Base-by-base conservation (phyloP, 2,329 filamentous ascomycete species). In the Hypoxylon sp. region DNA sequence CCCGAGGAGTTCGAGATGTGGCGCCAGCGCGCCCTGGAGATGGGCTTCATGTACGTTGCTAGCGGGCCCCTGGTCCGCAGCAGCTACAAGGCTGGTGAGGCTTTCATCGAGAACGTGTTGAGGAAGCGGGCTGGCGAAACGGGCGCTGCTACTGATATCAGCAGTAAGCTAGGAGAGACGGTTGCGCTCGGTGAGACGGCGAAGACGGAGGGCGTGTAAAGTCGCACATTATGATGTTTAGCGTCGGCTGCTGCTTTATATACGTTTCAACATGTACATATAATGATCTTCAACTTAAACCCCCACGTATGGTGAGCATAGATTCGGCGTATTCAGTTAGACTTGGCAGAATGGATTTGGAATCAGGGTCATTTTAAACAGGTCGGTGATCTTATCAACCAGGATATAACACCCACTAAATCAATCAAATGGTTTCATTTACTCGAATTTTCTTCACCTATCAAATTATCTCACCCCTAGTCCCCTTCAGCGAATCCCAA, bases 21-120 rank as follows among this genome's bases (percentile, higher is more conserved):
- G 95, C 87, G 91, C 64, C 87, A 93, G 80, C 88, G 93, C 53
- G 94, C 95, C 39, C 84, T 98, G 47, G 93, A 97, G 66, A 88
- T 98, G 89, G 95, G 95, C 49, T 99, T 99, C 84, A 79, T 99
- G 70, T 99, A 98, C 81, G 97, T 93, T 76, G 95, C 95, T 13
- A 95, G 91, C 60, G 95, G 95, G 0, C 95, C 95, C 1, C 82
- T 99, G 49, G 94, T 99, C 22, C 87, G 95, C 63, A 97, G 93
- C 70, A 96, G 92, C 48, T 99, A 99, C 82, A 99, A 99, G 83
- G 95, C 95, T 1, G 95, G 95, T 37, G 95, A 99, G 82, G 93
- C 93, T 1, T 99, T 99, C 76, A 99, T 99, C 71, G 95, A 99
- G 84, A 99, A 99, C 72, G 94, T 99, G 19, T 81, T 99, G 63